These are phyloP conservation scores for Cutaneotrichosporon dermatis DNA, from an alignment of 1,284 basidiomycete genomes.

Conservation along the genomic window DNA sequence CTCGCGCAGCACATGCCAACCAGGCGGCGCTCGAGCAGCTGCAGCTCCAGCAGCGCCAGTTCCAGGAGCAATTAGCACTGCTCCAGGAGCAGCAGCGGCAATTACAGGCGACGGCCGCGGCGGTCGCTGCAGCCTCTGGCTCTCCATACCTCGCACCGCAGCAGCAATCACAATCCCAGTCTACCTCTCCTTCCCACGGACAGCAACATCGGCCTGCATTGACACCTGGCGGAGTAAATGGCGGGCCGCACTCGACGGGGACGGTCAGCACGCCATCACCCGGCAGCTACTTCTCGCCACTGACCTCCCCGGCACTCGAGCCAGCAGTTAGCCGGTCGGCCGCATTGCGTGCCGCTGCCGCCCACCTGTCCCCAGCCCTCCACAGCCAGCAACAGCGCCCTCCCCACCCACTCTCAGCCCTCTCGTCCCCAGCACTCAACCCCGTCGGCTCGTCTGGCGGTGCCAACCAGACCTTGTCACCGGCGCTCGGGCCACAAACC, in stretches of 20 bases:
- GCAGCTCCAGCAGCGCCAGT: constrained; percentile 44
- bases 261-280: constrained; percentile 26
- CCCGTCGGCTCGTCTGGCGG: constrained; percentile 43
- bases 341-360: constrained; percentile 27
- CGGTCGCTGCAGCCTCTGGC: constrained; percentile 27
- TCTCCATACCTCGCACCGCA: constrained; percentile 25
- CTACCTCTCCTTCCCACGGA: not conserved
- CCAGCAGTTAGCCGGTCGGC: constrained; percentile 35
- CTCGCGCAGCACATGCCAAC: not conserved
- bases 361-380: constrained; percentile 21
- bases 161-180: constrained; percentile 4
- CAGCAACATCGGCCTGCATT: constrained; percentile 14
- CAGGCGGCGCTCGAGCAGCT: constrained; percentile 38
- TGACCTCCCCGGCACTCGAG: constrained; percentile 57
- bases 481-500: constrained; percentile 37
- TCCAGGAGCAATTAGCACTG: constrained; percentile 41
- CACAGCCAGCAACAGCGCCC: constrained; percentile 21
- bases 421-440: constrained; percentile 42
- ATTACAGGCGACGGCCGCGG: constrained; percentile 41
- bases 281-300: constrained; percentile 55
- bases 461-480: constrained; percentile 45
- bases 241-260: constrained; percentile 15
- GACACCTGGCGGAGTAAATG: constrained; percentile 19
- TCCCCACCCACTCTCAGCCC: constrained; percentile 37
- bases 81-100: constrained; percentile 42